Base-by-base conservation (phyloP, 176 grass and related monocot species). In the Cocos nucifera region DNA sequence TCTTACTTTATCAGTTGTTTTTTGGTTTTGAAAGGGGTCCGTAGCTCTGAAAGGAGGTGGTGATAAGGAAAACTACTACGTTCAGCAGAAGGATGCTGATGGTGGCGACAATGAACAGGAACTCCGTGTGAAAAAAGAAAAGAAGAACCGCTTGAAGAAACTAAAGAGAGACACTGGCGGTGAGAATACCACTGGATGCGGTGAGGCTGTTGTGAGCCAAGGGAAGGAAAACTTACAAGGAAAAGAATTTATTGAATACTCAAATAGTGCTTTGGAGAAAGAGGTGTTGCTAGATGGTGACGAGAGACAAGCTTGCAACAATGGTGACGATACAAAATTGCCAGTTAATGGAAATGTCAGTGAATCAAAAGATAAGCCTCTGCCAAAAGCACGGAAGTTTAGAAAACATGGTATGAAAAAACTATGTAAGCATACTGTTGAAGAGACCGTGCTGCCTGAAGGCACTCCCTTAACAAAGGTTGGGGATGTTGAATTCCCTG, bases 371-470 rank as follows among this genome's bases (percentile, higher is more conserved):
- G 32, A 22, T 16, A 65, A 56, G 23, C 28, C 7, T 51, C n/a
- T 62, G 9, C 9, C 35, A 44, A 44, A 44, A 44, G 10, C 6
- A 54, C 57, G 67, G 6, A 52, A 65, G 49, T 12, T 22, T 1
- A n/a, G 15, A 50, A 66, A 66, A 27, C 17, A 14, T 17, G 19
- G 0, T 26, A n/a, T 3, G 6, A 29, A 22, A 35, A 53, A 5
- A 50, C 64, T 30, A 56, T 55, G 64, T 55, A 64, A 69, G 54
- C 63, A 51, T 22, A 26, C 62, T 19, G 30, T 50, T 15, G n/a
- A 72, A 50, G 68, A 61, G 44, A 59, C 3, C 17, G 56, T 69
- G 57, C 70, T 91, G 44, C 84, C 93, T 59, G 67, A 27, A 56
- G 93, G 93, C 32, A 75, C 39, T 32, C 48, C 56, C 16, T 35